A percentile compares a stretch with the other conserved stretches of the same genome.
phyloP scores from a whole-genome alignment of 129 eudicot species.

The Dittrichia graveolens region DNA sequence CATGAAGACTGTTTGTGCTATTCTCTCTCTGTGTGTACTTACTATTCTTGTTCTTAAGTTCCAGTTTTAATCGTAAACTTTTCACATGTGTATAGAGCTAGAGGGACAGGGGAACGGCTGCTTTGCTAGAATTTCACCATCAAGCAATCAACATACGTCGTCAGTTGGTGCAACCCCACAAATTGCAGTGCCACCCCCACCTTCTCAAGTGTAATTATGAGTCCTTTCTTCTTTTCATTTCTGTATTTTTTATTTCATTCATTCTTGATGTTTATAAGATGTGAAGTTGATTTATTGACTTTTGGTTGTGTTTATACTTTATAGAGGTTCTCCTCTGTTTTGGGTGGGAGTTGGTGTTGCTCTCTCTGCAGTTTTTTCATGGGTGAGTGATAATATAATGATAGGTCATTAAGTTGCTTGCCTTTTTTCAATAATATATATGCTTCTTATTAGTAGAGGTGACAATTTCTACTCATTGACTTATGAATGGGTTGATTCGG shows the following conservation, averaged over 20 bases:
- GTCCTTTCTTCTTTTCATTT: not conserved
- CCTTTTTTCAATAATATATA: conserved; percentile 9
- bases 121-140: conserved; percentile 69
- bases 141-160: conserved; percentile 63
- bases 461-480: not conserved
- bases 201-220: conserved; percentile 75
- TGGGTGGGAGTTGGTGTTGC: conserved; percentile 99
- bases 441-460: conserved; percentile 16
- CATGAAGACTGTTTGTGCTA: not conserved
- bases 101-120: conserved; percentile 47
- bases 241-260: not conserved
- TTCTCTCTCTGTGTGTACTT: not conserved
- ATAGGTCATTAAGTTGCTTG: conserved; percentile 10
- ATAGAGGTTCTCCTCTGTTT: conserved; percentile 87
- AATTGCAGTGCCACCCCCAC: conserved; percentile 66
- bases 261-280: not conserved
- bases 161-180: conserved; percentile 80
- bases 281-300: conserved; percentile 17
- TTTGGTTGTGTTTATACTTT: conserved; percentile 42
- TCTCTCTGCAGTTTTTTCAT: conserved; percentile 79
- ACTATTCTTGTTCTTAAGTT: not conserved
- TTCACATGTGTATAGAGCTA: conserved; percentile 30
- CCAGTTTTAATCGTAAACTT: not conserved
- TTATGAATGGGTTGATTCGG: not conserved
- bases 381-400: conserved; percentile 47